phyloP scores from a whole-genome alignment of 2,329 filamentous ascomycete genomes.

The Fusarium lyarnte region DNA sequence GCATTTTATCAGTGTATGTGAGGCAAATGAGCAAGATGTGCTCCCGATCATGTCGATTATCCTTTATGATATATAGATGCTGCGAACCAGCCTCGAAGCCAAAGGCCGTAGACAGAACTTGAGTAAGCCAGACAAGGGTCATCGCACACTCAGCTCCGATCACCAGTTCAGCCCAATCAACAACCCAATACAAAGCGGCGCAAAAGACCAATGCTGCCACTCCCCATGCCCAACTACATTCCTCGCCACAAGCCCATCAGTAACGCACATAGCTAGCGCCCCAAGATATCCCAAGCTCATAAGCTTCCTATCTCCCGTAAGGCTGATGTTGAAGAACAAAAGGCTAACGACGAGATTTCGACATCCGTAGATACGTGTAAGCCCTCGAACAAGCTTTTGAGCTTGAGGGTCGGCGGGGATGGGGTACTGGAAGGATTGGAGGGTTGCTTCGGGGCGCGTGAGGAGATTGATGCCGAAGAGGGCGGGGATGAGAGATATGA shows the following conservation, averaged over 20 bases:
- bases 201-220: conserved; percentile 9
- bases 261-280: background rate
- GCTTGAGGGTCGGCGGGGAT: background rate
- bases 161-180: background rate
- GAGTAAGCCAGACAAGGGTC: rapidly evolving
- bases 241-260: conserved; percentile 7
- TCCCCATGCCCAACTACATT: conserved; percentile 5
- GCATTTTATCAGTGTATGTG: no score
- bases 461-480: conserved; percentile 15
- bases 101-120: background rate
- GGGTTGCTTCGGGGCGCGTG: background rate
- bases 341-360: conserved; percentile 5
- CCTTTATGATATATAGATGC: rapidly evolving
- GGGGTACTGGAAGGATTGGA: background rate
- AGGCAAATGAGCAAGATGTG: rapidly evolving
- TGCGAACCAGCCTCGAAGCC: rapidly evolving
- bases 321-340: background rate
- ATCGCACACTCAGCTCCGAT: background rate
- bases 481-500: background rate
- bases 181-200: background rate
- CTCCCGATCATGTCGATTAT: rapidly evolving
- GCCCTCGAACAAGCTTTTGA: background rate
- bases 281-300: background rate
- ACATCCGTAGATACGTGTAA: conserved; percentile 7
- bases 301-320: background rate